phyloP scores from a whole-genome alignment of 2,329 filamentous ascomycete species.

The Venturia pyrina region DNA sequence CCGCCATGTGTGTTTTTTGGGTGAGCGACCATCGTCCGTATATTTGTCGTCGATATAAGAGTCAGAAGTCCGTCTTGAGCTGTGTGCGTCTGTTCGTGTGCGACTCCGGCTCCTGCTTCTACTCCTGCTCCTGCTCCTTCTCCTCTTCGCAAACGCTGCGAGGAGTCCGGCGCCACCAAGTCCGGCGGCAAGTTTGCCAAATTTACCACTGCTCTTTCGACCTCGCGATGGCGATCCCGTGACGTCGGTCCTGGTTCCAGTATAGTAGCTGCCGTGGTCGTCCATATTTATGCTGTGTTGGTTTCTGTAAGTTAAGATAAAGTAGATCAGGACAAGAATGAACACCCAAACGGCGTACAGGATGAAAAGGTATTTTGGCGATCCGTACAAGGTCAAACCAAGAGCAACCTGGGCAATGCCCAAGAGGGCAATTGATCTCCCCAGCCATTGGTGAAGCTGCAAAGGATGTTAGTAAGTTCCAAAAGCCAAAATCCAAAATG shows the following conservation, averaged over 20 bases:
- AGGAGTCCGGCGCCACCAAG: constrained; percentile 49
- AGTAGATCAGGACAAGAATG: constrained; percentile 63
- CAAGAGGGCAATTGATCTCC: constrained; percentile 65
- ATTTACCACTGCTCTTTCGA: constrained; percentile 28
- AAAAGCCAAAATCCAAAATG: background rate
- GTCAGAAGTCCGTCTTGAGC: constrained; percentile 24
- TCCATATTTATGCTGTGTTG: constrained; percentile 45
- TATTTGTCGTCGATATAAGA: constrained; percentile 32
- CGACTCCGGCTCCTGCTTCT: constrained; percentile 24
- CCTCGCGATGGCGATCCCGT: constrained; percentile 32
- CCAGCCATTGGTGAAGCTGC: constrained; percentile 81
- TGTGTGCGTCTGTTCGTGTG: constrained; percentile 23
- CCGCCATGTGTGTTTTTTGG: constrained; percentile 29
- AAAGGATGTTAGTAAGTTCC: constrained; percentile 15
- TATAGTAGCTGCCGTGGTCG: constrained; percentile 50
- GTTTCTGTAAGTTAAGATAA: constrained; percentile 65
- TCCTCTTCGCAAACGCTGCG: constrained; percentile 34
- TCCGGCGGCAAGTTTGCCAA: constrained; percentile 42
- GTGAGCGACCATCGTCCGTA: constrained; percentile 9
- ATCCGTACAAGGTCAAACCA: constrained; percentile 85
- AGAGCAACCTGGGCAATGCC: constrained; percentile 82
- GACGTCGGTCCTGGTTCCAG: constrained; percentile 41
- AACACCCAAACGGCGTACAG: constrained; percentile 72
- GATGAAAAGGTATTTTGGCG: constrained; percentile 74
- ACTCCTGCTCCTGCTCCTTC: constrained; percentile 26